Evolutionary conservation across 1,284 basidiomycete genomes (phyloP).

Genomic region (Coniferiporia sulphurascens): DNA sequence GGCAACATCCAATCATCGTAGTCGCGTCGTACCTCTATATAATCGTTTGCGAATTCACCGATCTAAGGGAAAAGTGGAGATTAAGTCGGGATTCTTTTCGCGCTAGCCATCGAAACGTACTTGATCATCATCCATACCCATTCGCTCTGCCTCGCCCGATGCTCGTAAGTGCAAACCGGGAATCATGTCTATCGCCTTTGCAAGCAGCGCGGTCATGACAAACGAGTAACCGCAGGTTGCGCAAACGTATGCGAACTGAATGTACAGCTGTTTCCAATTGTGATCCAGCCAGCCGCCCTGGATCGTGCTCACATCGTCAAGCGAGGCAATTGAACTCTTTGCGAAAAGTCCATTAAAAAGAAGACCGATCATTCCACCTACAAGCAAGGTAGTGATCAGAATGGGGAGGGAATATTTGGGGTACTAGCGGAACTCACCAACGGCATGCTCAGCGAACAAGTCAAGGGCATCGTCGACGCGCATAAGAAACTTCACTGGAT

Average conservation of each 20-base stretch:
- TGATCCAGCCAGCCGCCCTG: slow-evolving; percentile 69
- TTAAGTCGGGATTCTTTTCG: not conserved
- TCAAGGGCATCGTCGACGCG: slow-evolving; percentile 81
- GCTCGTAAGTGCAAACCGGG: slow-evolving; percentile 75
- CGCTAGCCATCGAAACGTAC: slow-evolving; percentile 34
- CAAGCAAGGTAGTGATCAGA: too few relatives aligned
- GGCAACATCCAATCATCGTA: slow-evolving; percentile 52
- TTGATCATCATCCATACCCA: slow-evolving; percentile 88
- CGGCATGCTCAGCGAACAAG: slow-evolving; percentile 87
- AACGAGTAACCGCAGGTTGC: slow-evolving; percentile 66
- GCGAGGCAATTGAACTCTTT: slow-evolving; percentile 51
- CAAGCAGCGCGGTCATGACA: slow-evolving; percentile 61
- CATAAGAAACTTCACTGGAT: slow-evolving; percentile 59
- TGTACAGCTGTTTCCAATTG: slow-evolving; percentile 74
- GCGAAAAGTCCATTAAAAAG: slow-evolving; percentile 81
- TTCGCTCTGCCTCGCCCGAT: slow-evolving; percentile 71
- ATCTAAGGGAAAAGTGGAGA: slow-evolving; percentile 38
- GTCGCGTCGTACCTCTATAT: slow-evolving; percentile 71
- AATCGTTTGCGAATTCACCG: slow-evolving; percentile 74
- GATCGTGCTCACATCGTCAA: slow-evolving; percentile 74
- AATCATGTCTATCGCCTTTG: slow-evolving; percentile 68
- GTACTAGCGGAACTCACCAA: slow-evolving; percentile 40
- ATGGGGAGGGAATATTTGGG: not conserved
- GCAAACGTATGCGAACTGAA: slow-evolving; percentile 79
- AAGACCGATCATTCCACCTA: slow-evolving; percentile 73